Conservation (phyloP, 495 filamentous ascomycete genomes). For the Tuber magnatum region DNA sequence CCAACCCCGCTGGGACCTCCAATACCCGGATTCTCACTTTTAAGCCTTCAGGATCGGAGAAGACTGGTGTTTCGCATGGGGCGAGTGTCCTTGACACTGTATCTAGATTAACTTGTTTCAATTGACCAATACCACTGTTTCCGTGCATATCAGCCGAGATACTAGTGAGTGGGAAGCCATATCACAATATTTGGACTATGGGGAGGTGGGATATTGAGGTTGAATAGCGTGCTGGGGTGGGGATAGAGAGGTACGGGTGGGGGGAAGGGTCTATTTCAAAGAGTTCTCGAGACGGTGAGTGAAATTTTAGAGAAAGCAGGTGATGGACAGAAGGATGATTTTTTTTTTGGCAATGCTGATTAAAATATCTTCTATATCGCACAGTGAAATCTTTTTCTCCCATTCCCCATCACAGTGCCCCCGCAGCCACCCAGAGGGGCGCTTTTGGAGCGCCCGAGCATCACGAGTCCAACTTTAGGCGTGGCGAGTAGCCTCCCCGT, state of each 20-base stretch:
- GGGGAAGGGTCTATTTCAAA: neutral
- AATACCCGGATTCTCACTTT: neutral
- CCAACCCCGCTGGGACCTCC: neutral
- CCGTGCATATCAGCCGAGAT: neutral
- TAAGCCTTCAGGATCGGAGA: neutral
- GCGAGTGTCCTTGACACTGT: neutral
- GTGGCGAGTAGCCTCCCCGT: no score
- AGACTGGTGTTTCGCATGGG: neutral
- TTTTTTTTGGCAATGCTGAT: neutral
- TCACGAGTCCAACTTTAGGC: neutral
- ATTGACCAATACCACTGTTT: neutral
- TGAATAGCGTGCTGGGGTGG: neutral
- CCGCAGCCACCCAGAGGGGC: neutral
- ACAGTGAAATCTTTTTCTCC: neutral
- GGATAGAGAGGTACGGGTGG: no score
- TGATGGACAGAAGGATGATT: neutral
- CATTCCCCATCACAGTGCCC: neutral
- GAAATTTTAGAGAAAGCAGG: neutral
- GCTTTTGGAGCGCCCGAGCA: neutral
- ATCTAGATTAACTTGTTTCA: neutral
- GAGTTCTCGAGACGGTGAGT: neutral
- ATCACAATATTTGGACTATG: neutral
- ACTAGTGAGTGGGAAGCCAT: neutral
- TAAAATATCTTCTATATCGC: neutral
- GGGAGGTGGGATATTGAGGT: neutral